A percentile compares a stretch with the other conserved stretches of the same genome.
These are phyloP conservation scores for Globisporangium emineosum DNA, from an alignment of 352 stramenopile genomes.

Conservation along the genomic window DNA sequence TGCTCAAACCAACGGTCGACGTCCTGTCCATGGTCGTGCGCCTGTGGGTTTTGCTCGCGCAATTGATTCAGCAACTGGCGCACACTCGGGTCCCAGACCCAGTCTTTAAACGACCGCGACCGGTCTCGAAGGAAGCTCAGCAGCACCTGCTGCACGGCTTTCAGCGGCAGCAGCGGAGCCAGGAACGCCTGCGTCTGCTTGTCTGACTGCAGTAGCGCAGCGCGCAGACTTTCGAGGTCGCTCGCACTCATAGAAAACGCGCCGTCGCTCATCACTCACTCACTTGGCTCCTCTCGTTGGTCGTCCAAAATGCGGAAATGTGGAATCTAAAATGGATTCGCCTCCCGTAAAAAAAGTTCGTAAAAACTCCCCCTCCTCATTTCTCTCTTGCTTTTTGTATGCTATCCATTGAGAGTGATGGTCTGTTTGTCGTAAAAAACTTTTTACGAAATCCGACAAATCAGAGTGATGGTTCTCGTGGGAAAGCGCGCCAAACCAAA, in stretches of 20 bases:
- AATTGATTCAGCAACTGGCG: slow-evolving; percentile 52
- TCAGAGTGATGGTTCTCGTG: neutral
- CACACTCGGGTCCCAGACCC: slow-evolving; percentile 69
- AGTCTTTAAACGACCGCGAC: slow-evolving; percentile 64
- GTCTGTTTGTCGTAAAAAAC: neutral
- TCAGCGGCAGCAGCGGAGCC: slow-evolving; percentile 49
- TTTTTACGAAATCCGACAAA: slow-evolving; percentile 3
- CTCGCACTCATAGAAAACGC: slow-evolving; percentile 14
- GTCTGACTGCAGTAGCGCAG: slow-evolving; percentile 38
- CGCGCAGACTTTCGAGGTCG: slow-evolving; percentile 39
- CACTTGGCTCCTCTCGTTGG: neutral
- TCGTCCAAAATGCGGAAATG: slow-evolving; percentile 7
- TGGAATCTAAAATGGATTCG: neutral
- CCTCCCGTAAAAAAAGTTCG: slow-evolving; percentile 9
- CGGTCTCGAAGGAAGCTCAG: slow-evolving; percentile 61
- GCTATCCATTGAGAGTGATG: neutral
- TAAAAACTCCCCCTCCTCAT: slow-evolving; percentile 6
- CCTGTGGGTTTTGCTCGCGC: slow-evolving; percentile 30
- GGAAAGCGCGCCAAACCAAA: slow-evolving; percentile 8
- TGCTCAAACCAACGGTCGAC: slow-evolving; percentile 45
- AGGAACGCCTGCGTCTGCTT: slow-evolving; percentile 55
- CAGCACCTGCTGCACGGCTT: slow-evolving; percentile 66
- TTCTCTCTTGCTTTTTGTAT: slow-evolving; percentile 1
- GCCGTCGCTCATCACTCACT: neutral
- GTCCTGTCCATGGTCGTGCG: slow-evolving; percentile 24